Percentiles rank a stretch among this genome's conserved stretches.
Evolutionary conservation across 495 filamentous ascomycete genomes (phyloP).

Genomic region (Penicillium malachiteum): DNA sequence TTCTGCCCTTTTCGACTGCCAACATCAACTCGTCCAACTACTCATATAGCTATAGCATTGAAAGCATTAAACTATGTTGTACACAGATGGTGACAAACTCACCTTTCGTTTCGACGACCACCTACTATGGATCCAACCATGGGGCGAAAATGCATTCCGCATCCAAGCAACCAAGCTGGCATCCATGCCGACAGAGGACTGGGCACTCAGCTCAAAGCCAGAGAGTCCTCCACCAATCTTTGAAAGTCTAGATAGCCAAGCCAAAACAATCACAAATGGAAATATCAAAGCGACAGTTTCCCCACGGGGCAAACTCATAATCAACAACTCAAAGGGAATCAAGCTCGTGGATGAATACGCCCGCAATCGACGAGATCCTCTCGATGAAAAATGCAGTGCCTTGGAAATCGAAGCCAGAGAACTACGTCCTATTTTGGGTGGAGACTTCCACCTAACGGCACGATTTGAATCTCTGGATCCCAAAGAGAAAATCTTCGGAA

Average conservation of each 20-base stretch:
- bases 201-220: conserved; percentile 46
- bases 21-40: background rate
- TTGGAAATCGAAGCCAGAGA: conserved; percentile 54
- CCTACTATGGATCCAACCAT: conserved; percentile 54
- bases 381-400: conserved; percentile 55
- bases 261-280: conserved; percentile 49
- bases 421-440: conserved; percentile 51
- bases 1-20: background rate
- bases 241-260: conserved; percentile 23
- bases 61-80: conserved; percentile 38
- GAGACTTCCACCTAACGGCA: conserved; percentile 52
- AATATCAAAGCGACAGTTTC: conserved; percentile 50
- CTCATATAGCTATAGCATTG: too few species aligned
- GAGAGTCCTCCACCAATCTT: conserved; percentile 15
- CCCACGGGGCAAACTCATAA: conserved; percentile 48
- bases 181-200: conserved; percentile 50
- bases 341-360: conserved; percentile 56
- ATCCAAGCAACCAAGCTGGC: conserved; percentile 51
- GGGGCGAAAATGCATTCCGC: conserved; percentile 54
- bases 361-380: conserved; percentile 48
- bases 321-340: conserved; percentile 43
- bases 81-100: conserved; percentile 36
- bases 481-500: conserved; percentile 58
- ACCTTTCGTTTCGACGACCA: conserved; percentile 54
- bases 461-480: conserved; percentile 52